A percentile compares a stretch with the other conserved stretches of the same genome.
These are phyloP conservation scores for Naegleria lovaniensis DNA, from an alignment of 208 protist species.

Conservation along the genomic window DNA sequence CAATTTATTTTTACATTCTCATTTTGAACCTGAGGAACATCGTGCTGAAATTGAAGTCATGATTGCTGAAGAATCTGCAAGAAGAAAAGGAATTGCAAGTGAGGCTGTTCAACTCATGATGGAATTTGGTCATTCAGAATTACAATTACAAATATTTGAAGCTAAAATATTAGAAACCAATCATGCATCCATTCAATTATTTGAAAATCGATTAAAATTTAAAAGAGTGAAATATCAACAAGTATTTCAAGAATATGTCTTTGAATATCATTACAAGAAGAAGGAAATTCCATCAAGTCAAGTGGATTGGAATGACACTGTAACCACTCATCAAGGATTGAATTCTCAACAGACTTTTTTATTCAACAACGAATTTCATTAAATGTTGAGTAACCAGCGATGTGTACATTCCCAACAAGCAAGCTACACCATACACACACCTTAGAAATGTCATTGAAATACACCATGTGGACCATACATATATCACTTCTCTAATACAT, in stretches of 20 bases:
- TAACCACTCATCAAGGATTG: too few species aligned
- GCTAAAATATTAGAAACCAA: slow-evolving; percentile 77
- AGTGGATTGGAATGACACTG: too few species aligned
- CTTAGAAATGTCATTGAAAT: too few species aligned
- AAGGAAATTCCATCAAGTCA: too few species aligned
- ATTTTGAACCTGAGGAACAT: slow-evolving; percentile 13
- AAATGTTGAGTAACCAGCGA: too few species aligned
- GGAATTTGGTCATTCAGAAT: slow-evolving; percentile 61
- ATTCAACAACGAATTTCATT: neutral
- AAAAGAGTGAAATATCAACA: neutral
- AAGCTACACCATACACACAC: too few species aligned
- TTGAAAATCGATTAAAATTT: slow-evolving; percentile 62
- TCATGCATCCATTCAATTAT: slow-evolving; percentile 60
- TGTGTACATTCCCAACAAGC: too few species aligned
- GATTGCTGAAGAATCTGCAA: slow-evolving; percentile 62
- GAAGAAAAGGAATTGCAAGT: slow-evolving; percentile 63
- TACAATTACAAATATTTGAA: slow-evolving; percentile 61
- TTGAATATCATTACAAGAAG: neutral
- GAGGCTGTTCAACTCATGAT: slow-evolving; percentile 68
- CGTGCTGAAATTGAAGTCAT: slow-evolving; percentile 77
- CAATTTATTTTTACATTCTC: slow-evolving; percentile 68
- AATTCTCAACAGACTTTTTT: neutral
- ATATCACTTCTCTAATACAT: too few species aligned
- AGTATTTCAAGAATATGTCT: neutral
- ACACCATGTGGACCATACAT: too few species aligned